Base-by-base conservation (phyloP, 495 filamentous ascomycete species). In the Penicillium coffeae region DNA sequence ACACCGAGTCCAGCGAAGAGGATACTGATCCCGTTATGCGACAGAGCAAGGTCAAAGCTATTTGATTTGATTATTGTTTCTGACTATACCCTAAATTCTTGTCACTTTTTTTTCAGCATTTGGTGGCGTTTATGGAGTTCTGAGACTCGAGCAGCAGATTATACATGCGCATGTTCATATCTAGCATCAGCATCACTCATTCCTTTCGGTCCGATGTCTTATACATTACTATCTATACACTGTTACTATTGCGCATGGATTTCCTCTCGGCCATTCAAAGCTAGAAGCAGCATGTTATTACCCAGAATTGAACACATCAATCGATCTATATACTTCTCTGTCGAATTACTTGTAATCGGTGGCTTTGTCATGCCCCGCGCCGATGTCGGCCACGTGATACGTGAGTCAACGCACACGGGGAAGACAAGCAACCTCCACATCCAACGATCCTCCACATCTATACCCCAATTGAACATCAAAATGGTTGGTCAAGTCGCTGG, bases 401-500 rank as follows among this genome's bases (percentile, higher is more conserved):
- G 33, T 60, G 58, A 60, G 40, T 60, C 51, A 60, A 39, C 56
- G 38, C 47, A 47, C 38, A 39, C 21, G 39, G 47, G 41, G 44
- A 39, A 38, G 41, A 20, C 27, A 19, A 19, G 30, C 37, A 36
- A 38, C 42, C 20, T 58, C 36, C 25, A 36, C 18, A 45, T 47
- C 39, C 44, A 48, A 32, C 46, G 42, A 48, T 50, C 38, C 47
- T 42, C 34, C 38, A 10, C 30, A 46, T 47, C 34, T 42, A 45
- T 21, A 55, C 49, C 43, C 10, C 40, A 61, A 53, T 54, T 51
- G 21, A n/a, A 51, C 38, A 25, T 58, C 63, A 69, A 45, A 50
- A 68, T 71, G 65, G 52, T 57, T 49, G 60, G 59, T 47, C 58
- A 60, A 62, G 48, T 73, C 42, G 65, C 70, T 58, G 70, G 70